phyloP scores from a whole-genome alignment of 768 basidiomycete genomes.

The Pleurotus eryngii region DNA sequence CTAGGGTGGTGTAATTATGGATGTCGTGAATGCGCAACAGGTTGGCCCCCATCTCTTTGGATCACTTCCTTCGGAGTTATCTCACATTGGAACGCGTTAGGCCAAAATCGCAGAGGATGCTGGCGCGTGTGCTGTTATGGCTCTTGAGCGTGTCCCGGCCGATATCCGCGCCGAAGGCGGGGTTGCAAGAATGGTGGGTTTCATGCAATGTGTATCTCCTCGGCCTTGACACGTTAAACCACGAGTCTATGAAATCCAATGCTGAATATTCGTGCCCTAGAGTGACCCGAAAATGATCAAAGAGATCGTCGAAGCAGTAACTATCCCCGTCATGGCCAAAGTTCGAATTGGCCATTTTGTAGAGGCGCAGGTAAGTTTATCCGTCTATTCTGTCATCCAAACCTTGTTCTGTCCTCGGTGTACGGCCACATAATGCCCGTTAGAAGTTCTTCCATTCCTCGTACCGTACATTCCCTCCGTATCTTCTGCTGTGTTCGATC shows the following conservation, averaged over 20 bases:
- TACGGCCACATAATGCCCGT: background rate
- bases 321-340: conserved; percentile 96
- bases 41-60: conserved; percentile 20
- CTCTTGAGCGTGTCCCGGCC: conserved; percentile 90
- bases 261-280: conserved; percentile 31
- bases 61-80: background rate
- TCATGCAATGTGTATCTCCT: too few species aligned
- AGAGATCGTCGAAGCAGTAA: conserved; percentile 89
- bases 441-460: background rate
- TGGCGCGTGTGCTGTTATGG: conserved; percentile 98
- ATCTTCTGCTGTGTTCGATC: background rate
- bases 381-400: too few species aligned
- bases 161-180: conserved; percentile 92
- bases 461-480: background rate
- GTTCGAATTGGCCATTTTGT: conserved; percentile 97
- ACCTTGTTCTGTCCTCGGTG: background rate
- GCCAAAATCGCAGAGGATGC: conserved; percentile 97
- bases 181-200: conserved; percentile 89
- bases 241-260: conserved; percentile 10
- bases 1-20: conserved; percentile 91
- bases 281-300: conserved; percentile 98
- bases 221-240: background rate
- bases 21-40: conserved; percentile 79
- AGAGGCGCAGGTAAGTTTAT: conserved; percentile 75
- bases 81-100: conserved; percentile 29